Percentiles rank a stretch among this genome's conserved stretches.
Evolutionary conservation across 306 rosid species (phyloP).

Genomic region (Ormosia emarginata): DNA sequence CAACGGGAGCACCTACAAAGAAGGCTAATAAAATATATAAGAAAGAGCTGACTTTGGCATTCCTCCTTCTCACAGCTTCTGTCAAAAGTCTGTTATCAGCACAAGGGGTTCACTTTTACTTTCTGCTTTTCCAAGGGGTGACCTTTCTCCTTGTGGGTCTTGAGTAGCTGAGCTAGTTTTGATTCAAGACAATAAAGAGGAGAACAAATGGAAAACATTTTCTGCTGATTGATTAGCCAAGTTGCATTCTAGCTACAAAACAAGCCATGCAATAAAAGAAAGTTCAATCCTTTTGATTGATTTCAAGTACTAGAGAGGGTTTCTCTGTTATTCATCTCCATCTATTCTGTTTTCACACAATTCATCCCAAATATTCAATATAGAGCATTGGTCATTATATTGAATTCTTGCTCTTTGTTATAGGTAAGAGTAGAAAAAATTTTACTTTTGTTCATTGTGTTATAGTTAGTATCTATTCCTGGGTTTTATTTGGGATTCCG

Average conservation of each 20-base stretch:
- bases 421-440: conserved; percentile 29
- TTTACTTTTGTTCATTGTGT: conserved; percentile 27
- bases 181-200: conserved; percentile 9
- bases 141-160: conserved; percentile 96
- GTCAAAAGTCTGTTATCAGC: conserved; percentile 82
- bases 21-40: conserved; percentile 73
- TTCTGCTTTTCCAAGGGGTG: conserved; percentile 90
- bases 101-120: conserved; percentile 96
- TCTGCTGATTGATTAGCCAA: background rate
- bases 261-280: conserved; percentile 12
- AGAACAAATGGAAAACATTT: conserved; percentile 3
- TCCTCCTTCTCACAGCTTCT: conserved; percentile 83
- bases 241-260: conserved; percentile 20
- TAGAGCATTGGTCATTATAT: conserved; percentile 44
- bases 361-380: conserved; percentile 21
- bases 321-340: conserved; percentile 19
- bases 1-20: conserved; percentile 37
- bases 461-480: no score
- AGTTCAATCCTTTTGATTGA: conserved; percentile 1
- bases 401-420: conserved; percentile 38
- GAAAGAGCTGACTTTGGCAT: conserved; percentile 87
- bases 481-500: conserved; percentile 32
- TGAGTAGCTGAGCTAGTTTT: conserved; percentile 74
- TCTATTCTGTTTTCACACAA: conserved; percentile 28
- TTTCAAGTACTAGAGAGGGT: conserved; percentile 23